Evolutionary conservation across 331 rosid species (phyloP), one percentile per base, ranked within the genome.

Genomic region (Phaseolus coccineus): DNA sequence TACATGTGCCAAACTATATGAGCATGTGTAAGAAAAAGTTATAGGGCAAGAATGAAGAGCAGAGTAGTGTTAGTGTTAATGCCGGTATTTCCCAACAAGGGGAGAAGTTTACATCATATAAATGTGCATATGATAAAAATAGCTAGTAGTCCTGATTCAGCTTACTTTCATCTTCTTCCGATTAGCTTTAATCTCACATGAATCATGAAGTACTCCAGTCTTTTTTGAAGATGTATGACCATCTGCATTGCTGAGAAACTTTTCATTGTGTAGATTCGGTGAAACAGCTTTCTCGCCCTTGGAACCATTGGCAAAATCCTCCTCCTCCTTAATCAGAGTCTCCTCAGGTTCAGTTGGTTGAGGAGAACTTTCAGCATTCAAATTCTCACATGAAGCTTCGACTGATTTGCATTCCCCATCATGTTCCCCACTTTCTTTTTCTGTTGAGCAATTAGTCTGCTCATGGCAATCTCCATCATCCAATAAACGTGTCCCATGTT

Each of bases 381-480:
- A 84, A 85, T 83, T 81, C 30, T 73, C 80, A 78, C 80, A 84
- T n/a, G 96, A 90, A 80, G 83, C 88, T 87, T 93, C 98, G 91
- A 89, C 94, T 76, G 88, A 91, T 93, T 90, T 92, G 53, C 87
- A 85, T 69, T 94, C 97, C 73, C 86, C 88, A 40, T 85, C 97
- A 42, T 85, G 88, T 69, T 92, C 98, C 68, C 88, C 90, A 39
- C 77, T 80, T 86, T 91, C 98, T 76, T 92, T 95, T 83, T 85
- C 99, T 47, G 80, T 37, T 39, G 84, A 79, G 81, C 81, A 87
- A 82, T 89, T 90, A 61, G 89, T 86, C 80, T 91, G 97, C 62
- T 96, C 97, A 65, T 89, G 97, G 88, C 94, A 91, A 87, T 93
- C 99, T 10, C 94, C 93, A 82, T 90, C 96, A 76, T 90, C 96